These are phyloP conservation scores for Hanseniaspora valbyensis DNA, from an alignment of 805 yeast species.

Conservation along the genomic window DNA sequence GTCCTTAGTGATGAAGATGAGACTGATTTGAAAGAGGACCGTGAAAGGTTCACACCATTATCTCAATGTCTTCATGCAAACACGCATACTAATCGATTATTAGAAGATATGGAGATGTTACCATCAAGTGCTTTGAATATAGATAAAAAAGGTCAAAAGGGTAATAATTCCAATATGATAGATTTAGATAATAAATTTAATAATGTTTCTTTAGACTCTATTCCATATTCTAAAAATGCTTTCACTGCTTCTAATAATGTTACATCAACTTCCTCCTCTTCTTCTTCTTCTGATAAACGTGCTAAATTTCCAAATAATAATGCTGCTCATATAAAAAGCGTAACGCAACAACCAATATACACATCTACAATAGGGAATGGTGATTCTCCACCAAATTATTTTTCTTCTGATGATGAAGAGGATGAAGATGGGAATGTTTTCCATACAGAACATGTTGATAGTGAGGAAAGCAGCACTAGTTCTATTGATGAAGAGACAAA, in stretches of 20 bases:
- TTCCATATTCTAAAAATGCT: neutral
- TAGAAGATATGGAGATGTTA: constrained; percentile 1
- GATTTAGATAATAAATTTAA: neutral
- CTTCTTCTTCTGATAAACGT: constrained; percentile 1
- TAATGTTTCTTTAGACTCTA: neutral
- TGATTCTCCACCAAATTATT: neutral
- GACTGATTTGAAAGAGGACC: neutral
- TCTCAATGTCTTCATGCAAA: neutral
- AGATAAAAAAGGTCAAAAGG: too few species aligned
- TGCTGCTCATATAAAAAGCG: too few species aligned
- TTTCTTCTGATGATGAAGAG: neutral
- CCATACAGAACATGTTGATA: too few species aligned
- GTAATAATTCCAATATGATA: neutral
- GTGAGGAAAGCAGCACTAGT: neutral
- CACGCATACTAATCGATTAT: too few species aligned
- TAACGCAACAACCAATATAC: too few species aligned
- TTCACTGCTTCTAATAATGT: too few species aligned
- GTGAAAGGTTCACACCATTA: constrained; percentile 9
- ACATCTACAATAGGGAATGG: too few species aligned
- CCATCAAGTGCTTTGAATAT: constrained; percentile 9
- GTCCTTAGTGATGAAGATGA: constrained; percentile 11
- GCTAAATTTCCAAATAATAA: neutral
- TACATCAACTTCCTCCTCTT: neutral
- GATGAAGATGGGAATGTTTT: neutral
- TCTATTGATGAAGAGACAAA: neutral